A percentile compares a stretch with the other conserved stretches of the same genome.
phyloP scores from a whole-genome alignment of 345 rosid species.

The Pistacia integerrima region DNA sequence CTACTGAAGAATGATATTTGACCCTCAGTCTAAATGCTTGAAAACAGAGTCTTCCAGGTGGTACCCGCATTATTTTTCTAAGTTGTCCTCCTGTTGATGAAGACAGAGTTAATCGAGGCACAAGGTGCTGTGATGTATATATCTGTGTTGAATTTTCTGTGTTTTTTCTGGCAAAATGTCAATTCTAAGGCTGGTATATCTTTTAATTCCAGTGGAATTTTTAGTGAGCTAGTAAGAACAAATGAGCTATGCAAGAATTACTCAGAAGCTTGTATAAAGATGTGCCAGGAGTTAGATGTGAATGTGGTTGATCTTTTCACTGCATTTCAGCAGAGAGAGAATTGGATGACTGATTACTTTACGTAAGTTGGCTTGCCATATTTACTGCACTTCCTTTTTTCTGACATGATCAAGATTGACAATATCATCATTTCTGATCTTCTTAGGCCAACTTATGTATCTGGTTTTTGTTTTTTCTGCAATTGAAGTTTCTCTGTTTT shows the following conservation, averaged over 20 bases:
- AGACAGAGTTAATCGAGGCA: constrained; percentile 53
- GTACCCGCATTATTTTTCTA: constrained; percentile 66
- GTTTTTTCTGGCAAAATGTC: background rate
- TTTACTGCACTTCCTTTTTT: background rate
- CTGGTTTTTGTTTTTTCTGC: background rate
- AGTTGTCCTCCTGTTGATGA: constrained; percentile 92
- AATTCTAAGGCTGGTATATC: constrained; percentile 9
- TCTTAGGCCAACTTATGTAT: background rate
- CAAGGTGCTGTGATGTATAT: constrained; percentile 51
- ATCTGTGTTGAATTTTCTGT: constrained; percentile 6
- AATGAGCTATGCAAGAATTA: constrained; percentile 79
- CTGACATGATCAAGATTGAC: background rate
- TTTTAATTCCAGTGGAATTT: constrained; percentile 47
- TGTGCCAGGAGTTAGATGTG: constrained; percentile 72
- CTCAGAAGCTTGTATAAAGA: constrained; percentile 78
- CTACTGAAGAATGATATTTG: background rate
- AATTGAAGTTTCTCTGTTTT: constrained; percentile 2
- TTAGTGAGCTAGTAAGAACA: constrained; percentile 81
- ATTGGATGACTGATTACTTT: constrained; percentile 74
- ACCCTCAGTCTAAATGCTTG: constrained; percentile 22
- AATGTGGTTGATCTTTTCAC: constrained; percentile 75
- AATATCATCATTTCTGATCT: background rate
- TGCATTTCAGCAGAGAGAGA: constrained; percentile 60
- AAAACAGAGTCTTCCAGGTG: constrained; percentile 72
- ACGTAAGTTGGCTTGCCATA: constrained; percentile 53